These are phyloP conservation scores for Monoraphidium neglectum DNA, from an alignment of 139 green algal species.

Conservation along the genomic window DNA sequence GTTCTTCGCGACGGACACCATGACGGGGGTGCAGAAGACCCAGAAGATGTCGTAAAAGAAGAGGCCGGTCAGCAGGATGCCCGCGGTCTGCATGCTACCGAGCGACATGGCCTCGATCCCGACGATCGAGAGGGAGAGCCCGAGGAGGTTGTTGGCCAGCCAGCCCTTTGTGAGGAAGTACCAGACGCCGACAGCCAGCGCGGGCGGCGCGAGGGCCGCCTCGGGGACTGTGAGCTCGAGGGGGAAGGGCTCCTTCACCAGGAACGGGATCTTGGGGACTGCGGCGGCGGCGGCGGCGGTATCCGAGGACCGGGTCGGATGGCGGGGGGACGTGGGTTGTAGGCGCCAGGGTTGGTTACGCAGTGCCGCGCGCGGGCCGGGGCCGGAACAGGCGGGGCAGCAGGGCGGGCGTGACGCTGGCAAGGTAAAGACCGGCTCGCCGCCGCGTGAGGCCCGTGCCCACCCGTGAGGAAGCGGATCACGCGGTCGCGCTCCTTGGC, in stretches of 20 bases:
- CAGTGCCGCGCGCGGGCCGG: too few species aligned
- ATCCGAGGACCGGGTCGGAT: too few species aligned
- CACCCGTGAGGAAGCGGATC: background rate
- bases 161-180: constrained; percentile 93
- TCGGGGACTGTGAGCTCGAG: constrained; percentile 61
- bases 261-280: constrained; percentile 25
- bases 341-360: too few species aligned
- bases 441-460: too few species aligned
- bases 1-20: constrained; percentile 94
- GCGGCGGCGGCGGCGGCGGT: too few species aligned
- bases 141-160: constrained; percentile 96
- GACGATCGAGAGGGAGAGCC: constrained; percentile 90
- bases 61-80: constrained; percentile 89
- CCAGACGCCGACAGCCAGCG: constrained; percentile 71
- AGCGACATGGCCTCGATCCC: constrained; percentile 96
- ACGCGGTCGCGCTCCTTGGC: constrained; percentile 27
- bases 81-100: constrained; percentile 75
- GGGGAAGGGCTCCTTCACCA: constrained; percentile 45
- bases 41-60: constrained; percentile 99
- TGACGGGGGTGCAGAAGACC: constrained; percentile 99
- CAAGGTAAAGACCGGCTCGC: too few species aligned
- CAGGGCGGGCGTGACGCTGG: too few species aligned
- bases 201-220: constrained; percentile 43
- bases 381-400: too few species aligned
- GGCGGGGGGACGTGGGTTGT: too few species aligned